Base-by-base conservation (phyloP, 768 basidiomycete species). In the Mycena galericulata region DNA sequence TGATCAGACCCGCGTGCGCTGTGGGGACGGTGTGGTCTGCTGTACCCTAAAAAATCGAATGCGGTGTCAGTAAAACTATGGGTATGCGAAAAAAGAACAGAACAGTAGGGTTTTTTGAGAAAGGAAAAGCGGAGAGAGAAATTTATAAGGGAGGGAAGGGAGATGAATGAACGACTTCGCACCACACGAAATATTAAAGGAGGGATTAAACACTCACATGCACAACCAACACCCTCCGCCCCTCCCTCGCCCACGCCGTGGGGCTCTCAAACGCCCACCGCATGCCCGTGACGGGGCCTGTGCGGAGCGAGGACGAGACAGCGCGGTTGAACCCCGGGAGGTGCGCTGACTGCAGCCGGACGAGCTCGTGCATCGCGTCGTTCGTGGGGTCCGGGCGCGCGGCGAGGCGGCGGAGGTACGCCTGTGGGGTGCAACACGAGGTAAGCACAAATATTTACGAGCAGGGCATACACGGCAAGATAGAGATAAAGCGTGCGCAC, bases 271-370 rank as follows among this genome's bases (percentile, higher is more conserved):
- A 92, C 4, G 88, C 81, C 1, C 84, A 75, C 1, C 77, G 78
- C 61, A 89, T 86, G 6, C 91, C 90, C 41, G 91, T 88, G 29
- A 93, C 81, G 18, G 92, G 92, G 1, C 92, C 92, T 41, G 91
- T 87, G 32, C 92, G 86, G 27, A 94, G 80, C 4, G 89, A 92
- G 8, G 92, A 93, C 0, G 92, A 92, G 22, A 94, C 79, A 0
- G 92, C 92, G 22, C 87, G 85, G 69, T 94, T 92, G 75, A 88
- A 94, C 6, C 92, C 88, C 1, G 90, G 87, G 6, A 94, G 84
- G 74, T 92, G 89, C 1, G 92, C 92, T 0, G 91, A 91, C 78
- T 94, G 92, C 17, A 92, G 80, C n/a, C 91, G 86, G 0, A 93
- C 88, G 60, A 93, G 89, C 88, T 92, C 66, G 29, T 49, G 55